Evolutionary conservation across 805 yeast species (phyloP).

Genomic region (Candida gorgasii): DNA sequence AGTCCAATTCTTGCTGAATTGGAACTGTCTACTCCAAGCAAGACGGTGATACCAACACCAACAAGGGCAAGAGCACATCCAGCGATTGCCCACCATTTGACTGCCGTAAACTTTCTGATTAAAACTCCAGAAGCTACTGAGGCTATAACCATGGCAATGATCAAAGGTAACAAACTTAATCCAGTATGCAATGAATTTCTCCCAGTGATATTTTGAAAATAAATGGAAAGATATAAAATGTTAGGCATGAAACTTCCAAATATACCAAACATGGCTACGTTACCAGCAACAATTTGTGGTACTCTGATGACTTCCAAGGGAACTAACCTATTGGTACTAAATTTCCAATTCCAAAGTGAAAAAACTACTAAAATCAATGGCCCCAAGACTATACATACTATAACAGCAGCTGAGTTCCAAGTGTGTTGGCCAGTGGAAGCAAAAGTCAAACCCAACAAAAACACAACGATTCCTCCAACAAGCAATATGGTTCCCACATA

Average conservation of each 20-base stretch:
- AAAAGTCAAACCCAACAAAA: slow-evolving; percentile 50
- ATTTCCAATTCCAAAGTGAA: slow-evolving; percentile 40
- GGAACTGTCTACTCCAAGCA: slow-evolving; percentile 42
- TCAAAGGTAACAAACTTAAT: slow-evolving; percentile 42
- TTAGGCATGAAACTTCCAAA: slow-evolving; percentile 40
- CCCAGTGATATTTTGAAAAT: slow-evolving; percentile 50
- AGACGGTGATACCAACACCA: slow-evolving; percentile 45
- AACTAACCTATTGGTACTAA: slow-evolving; percentile 47
- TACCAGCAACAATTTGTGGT: slow-evolving; percentile 39
- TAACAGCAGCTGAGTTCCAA: slow-evolving; percentile 57
- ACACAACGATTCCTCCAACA: slow-evolving; percentile 42
- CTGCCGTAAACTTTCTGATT: slow-evolving; percentile 37
- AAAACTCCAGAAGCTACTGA: slow-evolving; percentile 40
- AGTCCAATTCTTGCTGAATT: slow-evolving; percentile 42
- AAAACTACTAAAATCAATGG: slow-evolving; percentile 32
- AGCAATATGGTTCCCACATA: slow-evolving; percentile 45
- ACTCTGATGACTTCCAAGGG: slow-evolving; percentile 43
- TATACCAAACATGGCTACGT: slow-evolving; percentile 31
- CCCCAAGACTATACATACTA: slow-evolving; percentile 49
- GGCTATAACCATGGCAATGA: slow-evolving; percentile 38
- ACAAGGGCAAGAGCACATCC: slow-evolving; percentile 29
- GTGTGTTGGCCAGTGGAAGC: slow-evolving; percentile 46
- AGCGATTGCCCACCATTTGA: slow-evolving; percentile 41
- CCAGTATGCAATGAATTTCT: slow-evolving; percentile 48
- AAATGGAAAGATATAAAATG: slow-evolving; percentile 29